Base-by-base conservation (phyloP, 345 rosid species). In the Lagerstroemia speciosa region DNA sequence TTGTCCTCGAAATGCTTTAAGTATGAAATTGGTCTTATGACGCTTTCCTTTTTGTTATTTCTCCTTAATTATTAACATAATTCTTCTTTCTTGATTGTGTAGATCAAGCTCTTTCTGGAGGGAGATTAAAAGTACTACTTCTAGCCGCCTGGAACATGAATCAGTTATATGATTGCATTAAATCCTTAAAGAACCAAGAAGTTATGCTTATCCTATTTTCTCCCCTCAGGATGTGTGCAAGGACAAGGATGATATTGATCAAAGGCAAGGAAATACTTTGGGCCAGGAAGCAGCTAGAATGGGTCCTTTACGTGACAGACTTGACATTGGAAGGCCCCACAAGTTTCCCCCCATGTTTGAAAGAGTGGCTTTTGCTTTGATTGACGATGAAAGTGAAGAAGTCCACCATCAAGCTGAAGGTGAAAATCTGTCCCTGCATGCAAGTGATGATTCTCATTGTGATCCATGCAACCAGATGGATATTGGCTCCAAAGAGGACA, bases 381-480 rank as follows among this genome's bases (percentile, higher is more conserved):
- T 94, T 68, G 98, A 85, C 76, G 99, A 91, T 77, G 99, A 91
- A 71, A 78, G 74, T 72, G 99, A 91, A 68, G 99, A 91, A 78
- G 69, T 81, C 58, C 80, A 70, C 80, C 82, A 76, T 48, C 83
- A 79, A 15, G 65, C 74, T 29, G 97, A 88, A 79, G 91, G 88
- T 67, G 89, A 87, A 75, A 88, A 81, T 73, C 72, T 87, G 78
- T 79, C 93, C 64, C 85, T 85, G 68, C 97, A 94, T 62, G 89
- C 85, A 29, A 91, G 99, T 71, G 99, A 94, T 83, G 98, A 89
- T 79, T 94, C 99, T 76, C 96, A 91, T 75, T 89, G 93, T 75
- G 97, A 96, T 81, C 88, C 98, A 31, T 94, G 98, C 70, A 91
- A 88, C 76, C 87, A 80, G 74, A 85, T 87, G 64, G 99, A 94